These are phyloP conservation scores for Phialemoniopsis sp. DNA, from an alignment of 2,329 filamentous ascomycete genomes.

Conservation along the genomic window DNA sequence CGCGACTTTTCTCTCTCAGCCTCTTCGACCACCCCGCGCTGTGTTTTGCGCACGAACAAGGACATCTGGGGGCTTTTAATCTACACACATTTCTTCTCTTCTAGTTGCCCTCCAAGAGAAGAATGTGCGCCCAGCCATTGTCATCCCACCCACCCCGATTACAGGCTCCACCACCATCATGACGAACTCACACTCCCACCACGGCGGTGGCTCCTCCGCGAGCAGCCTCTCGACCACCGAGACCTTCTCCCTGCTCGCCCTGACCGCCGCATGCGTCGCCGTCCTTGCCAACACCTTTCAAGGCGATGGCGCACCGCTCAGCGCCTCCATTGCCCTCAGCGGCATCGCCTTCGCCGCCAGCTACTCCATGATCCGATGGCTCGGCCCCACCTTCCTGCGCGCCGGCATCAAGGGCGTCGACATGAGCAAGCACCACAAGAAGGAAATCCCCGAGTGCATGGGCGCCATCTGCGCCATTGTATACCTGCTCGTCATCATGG, in stretches of 20 bases:
- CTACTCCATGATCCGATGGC: slow-evolving; percentile 88
- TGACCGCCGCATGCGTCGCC: slow-evolving; percentile 66
- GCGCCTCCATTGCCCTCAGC: slow-evolving; percentile 84
- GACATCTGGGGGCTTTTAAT: no score
- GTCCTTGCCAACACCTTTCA: slow-evolving; percentile 78
- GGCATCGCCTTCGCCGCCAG: slow-evolving; percentile 76
- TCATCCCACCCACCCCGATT: no score
- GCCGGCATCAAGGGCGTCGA: slow-evolving; percentile 88
- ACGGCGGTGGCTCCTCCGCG: slow-evolving; percentile 14
- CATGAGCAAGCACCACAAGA: slow-evolving; percentile 65
- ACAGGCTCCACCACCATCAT: no score
- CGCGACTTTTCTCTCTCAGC: no score
- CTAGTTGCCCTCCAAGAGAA: no score
- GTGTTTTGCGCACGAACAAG: no score
- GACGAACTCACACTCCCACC: no score
- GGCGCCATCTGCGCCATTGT: slow-evolving; percentile 89
- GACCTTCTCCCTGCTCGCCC: slow-evolving; percentile 50
- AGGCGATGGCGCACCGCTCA: slow-evolving; percentile 85
- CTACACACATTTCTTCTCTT: no score
- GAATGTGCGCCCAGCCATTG: no score
- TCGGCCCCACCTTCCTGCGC: slow-evolving; percentile 82
- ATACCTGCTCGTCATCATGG: slow-evolving; percentile 82
- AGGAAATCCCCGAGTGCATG: slow-evolving; percentile 93
- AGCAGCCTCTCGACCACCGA: slow-evolving; percentile 45
- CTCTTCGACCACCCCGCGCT: no score